Evolutionary conservation across 179 eudicot genomes (phyloP).

Genomic region (Dionaea muscipula): DNA sequence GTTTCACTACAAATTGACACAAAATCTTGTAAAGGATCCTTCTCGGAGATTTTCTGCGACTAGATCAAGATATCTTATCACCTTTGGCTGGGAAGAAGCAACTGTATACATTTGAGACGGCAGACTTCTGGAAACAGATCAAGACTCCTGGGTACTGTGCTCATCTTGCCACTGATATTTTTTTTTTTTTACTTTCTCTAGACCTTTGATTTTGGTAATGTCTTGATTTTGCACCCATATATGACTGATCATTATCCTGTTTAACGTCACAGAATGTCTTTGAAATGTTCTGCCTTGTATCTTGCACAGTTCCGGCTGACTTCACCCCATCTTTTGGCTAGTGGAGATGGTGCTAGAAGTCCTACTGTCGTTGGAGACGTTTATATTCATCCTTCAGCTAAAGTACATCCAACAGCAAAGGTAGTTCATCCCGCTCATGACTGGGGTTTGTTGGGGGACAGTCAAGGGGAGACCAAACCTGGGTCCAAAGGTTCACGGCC

Average conservation of each 20-base stretch:
- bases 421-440: constrained; percentile 48
- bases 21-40: constrained; percentile 7
- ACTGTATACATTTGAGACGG: constrained; percentile 72
- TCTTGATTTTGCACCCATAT: not conserved
- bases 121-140: constrained; percentile 92
- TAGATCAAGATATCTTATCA: constrained; percentile 90
- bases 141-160: constrained; percentile 77
- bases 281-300: constrained; percentile 59
- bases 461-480: too few species aligned
- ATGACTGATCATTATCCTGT: constrained; percentile 8
- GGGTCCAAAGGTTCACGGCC: too few species aligned
- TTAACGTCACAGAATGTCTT: constrained; percentile 57
- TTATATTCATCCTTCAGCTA: constrained; percentile 92
- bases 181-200: not conserved
- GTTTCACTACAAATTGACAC: constrained; percentile 1
- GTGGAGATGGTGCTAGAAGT: constrained; percentile 52
- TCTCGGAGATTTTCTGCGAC: constrained; percentile 64
- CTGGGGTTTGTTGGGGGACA: not conserved
- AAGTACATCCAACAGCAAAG: constrained; percentile 92
- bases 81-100: constrained; percentile 92
- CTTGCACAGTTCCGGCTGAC: constrained; percentile 23
- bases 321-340: constrained; percentile 55
- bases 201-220: not conserved
- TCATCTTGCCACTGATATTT: not conserved
- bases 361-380: constrained; percentile 71